phyloP scores from a whole-genome alignment of 192 early-diverging fungal species.

The Coemansia sp. region DNA sequence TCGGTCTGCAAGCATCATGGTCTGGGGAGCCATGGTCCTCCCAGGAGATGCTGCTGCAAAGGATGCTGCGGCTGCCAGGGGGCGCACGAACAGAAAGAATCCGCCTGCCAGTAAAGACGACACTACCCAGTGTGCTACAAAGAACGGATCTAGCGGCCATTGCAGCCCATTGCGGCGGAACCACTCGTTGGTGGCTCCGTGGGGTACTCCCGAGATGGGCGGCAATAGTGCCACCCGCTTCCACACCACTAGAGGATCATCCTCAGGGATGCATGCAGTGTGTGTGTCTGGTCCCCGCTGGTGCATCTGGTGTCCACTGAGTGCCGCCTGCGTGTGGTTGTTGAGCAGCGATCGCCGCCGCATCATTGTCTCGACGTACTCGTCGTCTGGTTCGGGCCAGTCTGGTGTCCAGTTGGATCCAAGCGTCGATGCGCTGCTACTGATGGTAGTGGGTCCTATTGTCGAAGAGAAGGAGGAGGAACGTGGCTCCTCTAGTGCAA shows the following conservation, averaged over 20 bases:
- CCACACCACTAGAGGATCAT: constrained; percentile 36
- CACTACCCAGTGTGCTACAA: constrained; percentile 36
- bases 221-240: constrained; percentile 17
- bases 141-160: constrained; percentile 28
- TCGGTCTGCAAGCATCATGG: neutral
- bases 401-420: constrained; percentile 32
- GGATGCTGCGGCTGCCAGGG: constrained; percentile 11
- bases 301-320: neutral
- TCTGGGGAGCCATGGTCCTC: too few species aligned
- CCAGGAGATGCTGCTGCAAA: neutral
- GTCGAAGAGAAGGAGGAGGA: neutral
- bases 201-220: constrained; percentile 16
- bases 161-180: constrained; percentile 34
- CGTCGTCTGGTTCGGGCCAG: constrained; percentile 41
- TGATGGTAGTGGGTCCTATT: neutral
- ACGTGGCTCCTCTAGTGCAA: neutral
- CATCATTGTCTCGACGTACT: constrained; percentile 24
- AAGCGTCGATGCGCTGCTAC: neutral
- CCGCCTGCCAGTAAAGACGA: constrained; percentile 17
- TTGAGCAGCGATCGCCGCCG: constrained; percentile 19
- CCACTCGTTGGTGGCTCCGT: constrained; percentile 33
- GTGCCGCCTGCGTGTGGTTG: neutral
- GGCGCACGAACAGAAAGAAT: constrained; percentile 24
- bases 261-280: neutral
- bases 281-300: neutral